Evolutionary conservation across 164 flowering plant species (phyloP), one percentile per base, ranked within the genome.

Genomic region (Cinnamomum chago): DNA sequence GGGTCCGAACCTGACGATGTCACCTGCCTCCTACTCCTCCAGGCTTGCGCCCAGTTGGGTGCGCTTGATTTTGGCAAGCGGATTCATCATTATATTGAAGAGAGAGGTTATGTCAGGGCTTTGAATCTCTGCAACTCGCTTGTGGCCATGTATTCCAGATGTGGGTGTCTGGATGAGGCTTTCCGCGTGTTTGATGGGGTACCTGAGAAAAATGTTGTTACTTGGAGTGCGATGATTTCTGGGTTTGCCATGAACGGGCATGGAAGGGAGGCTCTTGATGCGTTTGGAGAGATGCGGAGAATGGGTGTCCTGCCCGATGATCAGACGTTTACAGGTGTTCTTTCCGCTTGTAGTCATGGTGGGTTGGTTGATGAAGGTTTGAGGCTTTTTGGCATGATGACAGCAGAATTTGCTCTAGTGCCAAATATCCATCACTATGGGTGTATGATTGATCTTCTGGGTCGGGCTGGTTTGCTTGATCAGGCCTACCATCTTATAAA

Each of bases 371-470:
- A 85, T 24, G 90, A 86, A 79, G 98, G 94, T 14, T 58, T 81
- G 81, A 25, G 25, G 74, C 70, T 84, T 69, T 90, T 92, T 62
- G 77, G 88, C 51, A 60, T 71, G 5, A 93, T 93, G 94, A 81
- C 71, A 62, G 55, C 66, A 50, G 88, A 88, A 23, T 90, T 82
- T 72, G 85, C 85, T 2, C 58, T 91, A 65, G 28, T 20, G 27
- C 95, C 92, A 3, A 93, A 86, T 27, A 72, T 90, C 23, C 89
- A 87, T 76, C 98, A 90, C 73, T 93, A 89, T 77, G 94, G 95
- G 50, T 90, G 77, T 47, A 74, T 76, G 75, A 75, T 76, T 58
- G 82, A 80, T 70, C 72, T 80, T n/a, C 70, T 76, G 77, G 90
- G 79, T 23, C 77, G 75, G 72, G 79, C 82, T 35, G 79, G 82